These are phyloP conservation scores for Monilinia laxa DNA, from an alignment of 2,329 filamentous ascomycete genomes.

Conservation along the genomic window DNA sequence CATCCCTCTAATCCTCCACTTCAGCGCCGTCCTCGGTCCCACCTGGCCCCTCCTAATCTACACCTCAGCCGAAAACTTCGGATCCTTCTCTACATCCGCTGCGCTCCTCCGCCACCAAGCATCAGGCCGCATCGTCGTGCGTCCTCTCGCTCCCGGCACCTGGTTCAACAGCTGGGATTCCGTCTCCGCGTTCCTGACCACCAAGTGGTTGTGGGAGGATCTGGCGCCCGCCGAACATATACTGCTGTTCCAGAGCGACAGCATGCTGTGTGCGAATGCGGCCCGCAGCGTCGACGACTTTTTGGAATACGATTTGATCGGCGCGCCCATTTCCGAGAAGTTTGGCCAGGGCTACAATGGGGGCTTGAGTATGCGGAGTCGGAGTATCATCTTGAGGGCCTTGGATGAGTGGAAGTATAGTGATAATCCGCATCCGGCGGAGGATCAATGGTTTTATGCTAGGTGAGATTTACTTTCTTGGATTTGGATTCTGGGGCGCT, in stretches of 20 bases:
- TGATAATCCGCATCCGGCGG: conserved; percentile 32
- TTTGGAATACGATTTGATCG: conserved; percentile 42
- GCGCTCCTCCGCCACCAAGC: conserved; percentile 43
- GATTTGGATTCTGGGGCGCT: not conserved
- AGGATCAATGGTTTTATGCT: conserved; percentile 40
- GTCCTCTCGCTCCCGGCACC: conserved; percentile 42
- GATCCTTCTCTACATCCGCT: conserved; percentile 40
- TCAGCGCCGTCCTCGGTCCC: conserved; percentile 45
- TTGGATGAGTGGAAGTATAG: conserved; percentile 37
- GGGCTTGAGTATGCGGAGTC: conserved; percentile 43
- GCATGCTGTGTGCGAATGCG: conserved; percentile 42
- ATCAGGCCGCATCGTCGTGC: conserved; percentile 41
- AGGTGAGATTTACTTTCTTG: conserved; percentile 26
- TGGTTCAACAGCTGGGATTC: conserved; percentile 41
- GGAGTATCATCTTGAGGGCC: conserved; percentile 39
- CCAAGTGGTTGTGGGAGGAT: conserved; percentile 41
- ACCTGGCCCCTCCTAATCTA: conserved; percentile 48
- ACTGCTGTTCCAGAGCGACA: conserved; percentile 41
- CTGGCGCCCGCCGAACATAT: conserved; percentile 40
- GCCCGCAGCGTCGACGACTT: conserved; percentile 41
- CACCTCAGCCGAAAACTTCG: conserved; percentile 39
- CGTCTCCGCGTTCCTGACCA: conserved; percentile 42
- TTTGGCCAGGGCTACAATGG: conserved; percentile 42
- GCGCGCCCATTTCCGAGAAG: conserved; percentile 39
- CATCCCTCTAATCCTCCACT: conserved; percentile 44